A percentile compares a stretch with the other conserved stretches of the same genome.
Conservation (phyloP, 257 asterid genomes). For the Solanum neorickii region DNA sequence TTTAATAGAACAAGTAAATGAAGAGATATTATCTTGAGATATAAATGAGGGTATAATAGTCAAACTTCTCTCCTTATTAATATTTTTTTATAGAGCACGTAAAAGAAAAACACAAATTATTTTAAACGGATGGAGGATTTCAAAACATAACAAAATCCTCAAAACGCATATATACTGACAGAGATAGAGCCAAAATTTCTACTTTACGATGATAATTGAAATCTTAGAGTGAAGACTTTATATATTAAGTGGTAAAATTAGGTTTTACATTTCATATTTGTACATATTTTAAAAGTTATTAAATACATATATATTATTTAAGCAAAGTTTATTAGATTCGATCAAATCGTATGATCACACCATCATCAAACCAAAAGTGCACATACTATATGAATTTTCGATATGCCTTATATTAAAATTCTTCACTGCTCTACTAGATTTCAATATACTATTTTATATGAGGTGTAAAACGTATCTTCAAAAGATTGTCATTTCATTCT, state of each 20-base stretch:
- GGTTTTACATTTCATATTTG: neutral
- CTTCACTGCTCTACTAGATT: neutral
- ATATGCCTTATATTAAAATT: neutral
- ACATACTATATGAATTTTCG: neutral
- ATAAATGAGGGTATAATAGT: neutral
- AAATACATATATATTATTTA: neutral
- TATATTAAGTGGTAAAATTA: neutral
- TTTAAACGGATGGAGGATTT: neutral
- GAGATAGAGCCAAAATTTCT: neutral
- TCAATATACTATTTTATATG: neutral
- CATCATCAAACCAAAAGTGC: neutral
- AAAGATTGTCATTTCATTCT: neutral
- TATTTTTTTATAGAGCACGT: neutral
- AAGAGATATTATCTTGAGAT: neutral
- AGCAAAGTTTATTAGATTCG: neutral
- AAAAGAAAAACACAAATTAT: neutral
- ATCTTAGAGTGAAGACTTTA: neutral
- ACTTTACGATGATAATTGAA: neutral
- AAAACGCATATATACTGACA: neutral
- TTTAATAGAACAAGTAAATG: neutral
- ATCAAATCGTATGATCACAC: neutral
- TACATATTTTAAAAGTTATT: neutral
- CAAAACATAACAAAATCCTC: neutral
- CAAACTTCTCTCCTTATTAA: neutral
- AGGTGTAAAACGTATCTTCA: fast-evolving